Evolutionary conservation across 2,329 filamentous ascomycete genomes (phyloP), one percentile per base, ranked within the genome.

Genomic region (Diaporthe sp.): DNA sequence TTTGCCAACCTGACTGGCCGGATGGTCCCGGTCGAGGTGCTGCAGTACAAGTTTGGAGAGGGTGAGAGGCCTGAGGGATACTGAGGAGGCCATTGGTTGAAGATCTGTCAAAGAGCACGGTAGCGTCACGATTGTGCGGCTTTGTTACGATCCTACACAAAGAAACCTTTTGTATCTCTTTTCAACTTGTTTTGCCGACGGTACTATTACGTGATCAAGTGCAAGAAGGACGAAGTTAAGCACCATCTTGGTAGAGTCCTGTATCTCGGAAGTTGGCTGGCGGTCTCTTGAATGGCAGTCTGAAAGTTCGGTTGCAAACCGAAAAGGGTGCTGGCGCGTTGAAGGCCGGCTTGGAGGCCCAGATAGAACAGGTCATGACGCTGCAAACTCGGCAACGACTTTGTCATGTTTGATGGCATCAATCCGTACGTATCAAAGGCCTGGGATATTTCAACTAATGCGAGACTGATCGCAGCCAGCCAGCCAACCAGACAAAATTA

Each of bases 1-100:
- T 87, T 87, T 72, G 84, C 81, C 79, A 87, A 87, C 74, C 83
- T 79, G 59, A 87, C 86, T 0, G 86, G 86, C 5, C 80, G 83
- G 9, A 82, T 86, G 81, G 79, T 87, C 0, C 82, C 85, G 1
- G 77, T 85, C 10, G 81, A 83, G 46, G 78, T 83, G n/a, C 81
- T 88, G 61, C 82, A 82, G 55, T 79, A 78, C 31, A 84, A 82
- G 74, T 81, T 82, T n/a, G 83, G 83, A 74, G 83, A 83, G 75
- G 78, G 75, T 12, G 74, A 74, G n/a, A 75, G 76, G 76, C 70
- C 77, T 17, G 75, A 73, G 31, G 49, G 67, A 22, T 74, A 75
- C 25, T 76, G 57, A 72, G 42, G 8, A 39, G 8, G 44, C 34
- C 4, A 13, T 22, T 4, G 1, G 7, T 19, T 49, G 22, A 12